Evolutionary conservation across 768 basidiomycete genomes (phyloP).

Genomic region (Pluteus cervinus): DNA sequence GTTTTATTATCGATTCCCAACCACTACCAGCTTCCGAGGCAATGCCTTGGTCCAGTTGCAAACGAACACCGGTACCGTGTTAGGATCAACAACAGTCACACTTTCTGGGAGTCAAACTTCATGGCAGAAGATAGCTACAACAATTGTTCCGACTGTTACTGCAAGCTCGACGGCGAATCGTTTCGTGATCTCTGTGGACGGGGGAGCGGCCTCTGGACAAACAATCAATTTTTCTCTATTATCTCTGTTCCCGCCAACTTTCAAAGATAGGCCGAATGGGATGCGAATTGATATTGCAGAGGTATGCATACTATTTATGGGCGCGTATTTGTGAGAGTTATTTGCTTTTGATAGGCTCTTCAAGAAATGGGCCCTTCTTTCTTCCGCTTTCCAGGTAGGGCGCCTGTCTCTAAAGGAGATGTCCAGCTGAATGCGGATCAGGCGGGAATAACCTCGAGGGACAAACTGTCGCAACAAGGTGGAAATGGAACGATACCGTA

Average conservation of each 20-base stretch:
- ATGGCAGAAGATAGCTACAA: constrained; percentile 43
- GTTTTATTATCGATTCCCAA: constrained; percentile 53
- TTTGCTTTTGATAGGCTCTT: neutral
- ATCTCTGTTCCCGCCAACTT: constrained; percentile 65
- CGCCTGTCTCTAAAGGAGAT: no score
- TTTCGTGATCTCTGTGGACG: constrained; percentile 49
- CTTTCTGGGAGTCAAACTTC: constrained; percentile 36
- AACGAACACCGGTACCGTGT: constrained; percentile 33
- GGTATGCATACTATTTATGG: constrained; percentile 46
- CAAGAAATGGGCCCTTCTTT: neutral
- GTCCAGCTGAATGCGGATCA: neutral
- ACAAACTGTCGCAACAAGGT: constrained; percentile 43
- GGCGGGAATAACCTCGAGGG: constrained; percentile 71
- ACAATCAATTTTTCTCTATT: constrained; percentile 54
- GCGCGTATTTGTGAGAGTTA: constrained; percentile 19
- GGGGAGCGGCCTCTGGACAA: constrained; percentile 29
- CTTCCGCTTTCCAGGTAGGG: constrained; percentile 1
- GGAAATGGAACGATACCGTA: constrained; percentile 67
- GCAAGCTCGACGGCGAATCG: constrained; percentile 38
- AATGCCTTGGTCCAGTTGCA: constrained; percentile 39
- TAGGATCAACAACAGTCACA: constrained; percentile 33
- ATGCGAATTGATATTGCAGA: constrained; percentile 56
- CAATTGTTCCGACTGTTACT: constrained; percentile 34
- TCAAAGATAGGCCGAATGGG: constrained; percentile 52
- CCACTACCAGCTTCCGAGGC: constrained; percentile 32